phyloP scores from a whole-genome alignment of 2,329 filamentous ascomycete genomes.

The Ceratocystis cubensis region DNA sequence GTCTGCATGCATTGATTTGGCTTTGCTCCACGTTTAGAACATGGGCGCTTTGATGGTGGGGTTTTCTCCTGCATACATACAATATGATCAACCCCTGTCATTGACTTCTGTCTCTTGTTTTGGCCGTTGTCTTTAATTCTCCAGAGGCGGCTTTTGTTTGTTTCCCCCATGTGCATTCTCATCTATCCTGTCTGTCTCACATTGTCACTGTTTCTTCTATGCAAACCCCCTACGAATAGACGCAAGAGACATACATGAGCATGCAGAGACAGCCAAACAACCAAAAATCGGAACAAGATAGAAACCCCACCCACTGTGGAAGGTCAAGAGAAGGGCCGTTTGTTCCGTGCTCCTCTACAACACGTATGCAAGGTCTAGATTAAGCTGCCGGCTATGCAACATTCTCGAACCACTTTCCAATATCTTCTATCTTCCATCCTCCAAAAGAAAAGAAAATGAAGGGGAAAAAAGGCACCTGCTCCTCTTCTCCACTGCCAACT shows the following conservation, averaged over 20 bases:
- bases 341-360: no score
- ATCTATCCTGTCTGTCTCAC: neutral
- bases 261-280: neutral
- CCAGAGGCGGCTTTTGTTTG: neutral
- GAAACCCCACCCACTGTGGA: neutral
- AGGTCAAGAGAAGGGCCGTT: no score
- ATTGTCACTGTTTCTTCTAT: neutral
- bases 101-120: neutral
- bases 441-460: no score
- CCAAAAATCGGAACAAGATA: neutral
- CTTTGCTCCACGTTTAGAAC: neutral
- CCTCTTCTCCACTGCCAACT: neutral
- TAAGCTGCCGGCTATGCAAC: neutral
- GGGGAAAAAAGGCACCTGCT: neutral
- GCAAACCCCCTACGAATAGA: neutral
- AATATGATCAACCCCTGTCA: neutral
- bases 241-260: neutral
- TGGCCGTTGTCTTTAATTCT: neutral
- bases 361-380: no score
- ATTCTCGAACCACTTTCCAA: neutral
- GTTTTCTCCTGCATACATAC: constrained; percentile 4
- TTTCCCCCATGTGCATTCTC: neutral
- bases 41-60: neutral
- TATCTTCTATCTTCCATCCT: neutral
- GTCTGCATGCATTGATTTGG: neutral